Conservation (phyloP, 257 asterid species). For the Asclepias syriaca region DNA sequence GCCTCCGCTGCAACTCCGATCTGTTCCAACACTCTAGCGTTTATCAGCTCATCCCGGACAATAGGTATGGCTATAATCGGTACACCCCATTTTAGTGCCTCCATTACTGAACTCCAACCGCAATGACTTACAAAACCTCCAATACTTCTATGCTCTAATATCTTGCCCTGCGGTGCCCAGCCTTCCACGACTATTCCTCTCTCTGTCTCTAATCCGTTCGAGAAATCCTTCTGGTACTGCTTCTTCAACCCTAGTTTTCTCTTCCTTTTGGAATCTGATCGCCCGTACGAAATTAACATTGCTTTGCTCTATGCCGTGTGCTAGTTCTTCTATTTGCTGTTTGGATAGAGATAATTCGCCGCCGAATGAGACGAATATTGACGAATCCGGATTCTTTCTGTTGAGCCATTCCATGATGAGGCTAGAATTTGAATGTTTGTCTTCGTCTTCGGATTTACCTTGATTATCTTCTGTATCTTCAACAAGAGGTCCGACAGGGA, state of each 20-base stretch:
- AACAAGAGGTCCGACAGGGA: not conserved
- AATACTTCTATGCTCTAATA: slow-evolving; percentile 27
- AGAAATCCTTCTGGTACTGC: slow-evolving; percentile 41
- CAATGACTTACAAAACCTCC: slow-evolving; percentile 51
- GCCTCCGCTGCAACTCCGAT: slow-evolving; percentile 31
- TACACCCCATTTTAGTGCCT: slow-evolving; percentile 41
- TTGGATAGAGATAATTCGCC: not conserved
- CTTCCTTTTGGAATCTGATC: slow-evolving; percentile 36
- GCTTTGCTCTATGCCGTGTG: slow-evolving; percentile 37
- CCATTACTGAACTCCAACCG: slow-evolving; percentile 46
- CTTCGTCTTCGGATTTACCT: not conserved
- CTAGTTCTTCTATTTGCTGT: slow-evolving; percentile 24
- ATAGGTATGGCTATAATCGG: slow-evolving; percentile 50
- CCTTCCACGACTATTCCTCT: not conserved
- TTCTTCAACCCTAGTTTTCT: slow-evolving; percentile 9
- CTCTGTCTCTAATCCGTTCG: slow-evolving; percentile 38
- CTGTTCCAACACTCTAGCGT: slow-evolving; percentile 28
- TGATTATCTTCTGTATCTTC: not conserved
- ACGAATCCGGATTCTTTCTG: not conserved
- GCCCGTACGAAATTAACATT: slow-evolving; percentile 43
- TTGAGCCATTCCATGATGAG: not conserved
- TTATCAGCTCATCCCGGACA: slow-evolving; percentile 39
- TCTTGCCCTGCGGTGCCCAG: slow-evolving; percentile 35
- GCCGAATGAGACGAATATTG: not conserved
- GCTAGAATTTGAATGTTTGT: not conserved